A percentile compares a stretch with the other conserved stretches of the same genome.
Evolutionary conservation across 768 basidiomycete species (phyloP).

Genomic region (Exidia glandulosa): DNA sequence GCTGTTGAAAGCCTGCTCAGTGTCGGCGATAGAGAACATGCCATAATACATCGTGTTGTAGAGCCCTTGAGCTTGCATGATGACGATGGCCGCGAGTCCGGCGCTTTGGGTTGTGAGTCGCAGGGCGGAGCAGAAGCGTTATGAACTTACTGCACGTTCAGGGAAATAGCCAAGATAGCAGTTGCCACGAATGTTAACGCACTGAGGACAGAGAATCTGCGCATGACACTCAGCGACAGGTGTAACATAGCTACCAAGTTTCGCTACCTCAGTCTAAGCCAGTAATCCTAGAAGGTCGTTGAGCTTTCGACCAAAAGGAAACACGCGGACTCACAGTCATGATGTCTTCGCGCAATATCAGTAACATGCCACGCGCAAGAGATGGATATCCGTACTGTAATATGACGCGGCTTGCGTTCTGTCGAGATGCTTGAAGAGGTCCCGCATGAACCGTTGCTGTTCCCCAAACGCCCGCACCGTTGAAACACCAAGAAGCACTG

Average conservation of each 20-base stretch:
- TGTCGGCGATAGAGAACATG: not conserved
- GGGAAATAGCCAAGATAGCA: slow-evolving; percentile 19
- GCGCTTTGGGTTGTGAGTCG: slow-evolving; percentile 3
- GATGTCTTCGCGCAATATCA: not conserved
- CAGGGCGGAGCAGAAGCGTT: slow-evolving; percentile 4
- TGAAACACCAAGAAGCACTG: slow-evolving; percentile 17
- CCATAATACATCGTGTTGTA: not conserved
- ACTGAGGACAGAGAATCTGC: slow-evolving; percentile 23
- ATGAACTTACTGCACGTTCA: slow-evolving; percentile 12
- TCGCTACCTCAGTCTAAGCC: slow-evolving; percentile 8
- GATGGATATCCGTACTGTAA: slow-evolving; percentile 29
- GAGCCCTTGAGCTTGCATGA: slow-evolving; percentile 10
- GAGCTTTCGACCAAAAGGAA: too few species aligned
- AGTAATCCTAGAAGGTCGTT: not conserved
- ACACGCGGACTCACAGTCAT: not conserved
- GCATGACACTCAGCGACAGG: not conserved
- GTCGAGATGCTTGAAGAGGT: slow-evolving; percentile 1
- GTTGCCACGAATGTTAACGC: slow-evolving; percentile 22
- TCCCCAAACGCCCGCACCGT: slow-evolving; percentile 9
- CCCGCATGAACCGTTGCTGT: slow-evolving; percentile 4
- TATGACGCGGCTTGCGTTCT: slow-evolving; percentile 1
- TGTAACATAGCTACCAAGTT: slow-evolving; percentile 3
- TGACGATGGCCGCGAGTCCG: slow-evolving; percentile 20
- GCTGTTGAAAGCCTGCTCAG: not conserved
- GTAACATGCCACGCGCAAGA: slow-evolving; percentile 30